Evolutionary conservation across 2,329 filamentous ascomycete species (phyloP), one percentile per base, ranked within the genome.

Genomic region (Fusarium stilboides): DNA sequence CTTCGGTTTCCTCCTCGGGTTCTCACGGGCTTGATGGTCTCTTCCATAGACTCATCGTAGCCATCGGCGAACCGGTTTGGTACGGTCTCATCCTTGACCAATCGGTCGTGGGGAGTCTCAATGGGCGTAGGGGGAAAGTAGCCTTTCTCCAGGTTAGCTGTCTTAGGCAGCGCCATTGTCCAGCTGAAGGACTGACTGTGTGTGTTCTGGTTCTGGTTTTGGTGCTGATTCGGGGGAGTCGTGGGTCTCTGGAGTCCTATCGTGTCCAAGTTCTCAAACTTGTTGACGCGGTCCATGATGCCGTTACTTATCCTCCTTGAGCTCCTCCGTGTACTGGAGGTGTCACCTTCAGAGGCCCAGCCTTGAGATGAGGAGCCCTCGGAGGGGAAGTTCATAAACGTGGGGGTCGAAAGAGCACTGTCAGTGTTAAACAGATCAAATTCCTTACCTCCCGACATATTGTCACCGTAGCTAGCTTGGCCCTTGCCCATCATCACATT

Each of bases 91-190:
- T 82, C 80, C 78, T 85, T 85, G 44, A 77, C 73, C 42, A 80
- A 72, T 50, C 81, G 80, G 64, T 85, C 80, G 65, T 85, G 84
- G 43, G 91, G 90, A 20, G 89, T 92, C 53, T 89, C 87, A 73
- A 86, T 87, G 54, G 91, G 91, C 28, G 91, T 93, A 45, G 90
- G 86, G 59, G 91, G 91, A 69, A 88, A 87, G 72, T 88, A 90
- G 69, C 82, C 89, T 90, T 71, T 51, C 59, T 45, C 56, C 56
- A 46, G 43, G 61, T 53, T 33, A 24, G 45, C 34, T 14, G 42
- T 65, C 34, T 63, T 45, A 57, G 50, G 47, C 53, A 62, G 31
- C 33, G 62, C n/a, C 50, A 52, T 52, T 33, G 40, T 40, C 63
- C 31, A 57, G 43, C 19, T 34, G 42, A 46, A 36, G 15, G 34